Evolutionary conservation across 305 asterid species (phyloP).

Genomic region (Withania somnifera): DNA sequence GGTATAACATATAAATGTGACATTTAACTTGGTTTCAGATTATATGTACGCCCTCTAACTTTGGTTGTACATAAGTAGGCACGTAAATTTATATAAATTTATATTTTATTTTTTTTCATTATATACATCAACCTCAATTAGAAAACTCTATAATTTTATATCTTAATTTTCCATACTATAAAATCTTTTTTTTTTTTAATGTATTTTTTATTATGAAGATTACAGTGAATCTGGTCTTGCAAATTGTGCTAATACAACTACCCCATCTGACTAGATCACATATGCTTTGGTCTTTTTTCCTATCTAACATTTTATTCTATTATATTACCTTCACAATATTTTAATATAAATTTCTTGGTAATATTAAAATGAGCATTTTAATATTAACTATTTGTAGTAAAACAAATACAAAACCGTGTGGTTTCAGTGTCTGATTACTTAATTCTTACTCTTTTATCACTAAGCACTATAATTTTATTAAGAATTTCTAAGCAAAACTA

Average conservation of each 20-base stretch:
- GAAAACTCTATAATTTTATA: not conserved
- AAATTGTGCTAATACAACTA: not conserved
- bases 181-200: not conserved
- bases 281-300: not conserved
- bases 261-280: not conserved
- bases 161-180: not conserved
- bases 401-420: not conserved
- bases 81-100: too few relatives aligned
- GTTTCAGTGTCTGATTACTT: not conserved
- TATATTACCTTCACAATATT: not conserved
- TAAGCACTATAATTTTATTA: not conserved
- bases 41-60: too few relatives aligned
- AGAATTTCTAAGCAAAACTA: not conserved
- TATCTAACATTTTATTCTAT: not conserved
- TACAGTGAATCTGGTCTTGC: constrained; percentile 17
- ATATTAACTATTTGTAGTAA: not conserved
- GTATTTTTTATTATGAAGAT: not conserved
- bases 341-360: not conserved
- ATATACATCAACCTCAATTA: not conserved
- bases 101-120: too few relatives aligned
- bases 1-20: not conserved
- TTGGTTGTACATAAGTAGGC: too few relatives aligned
- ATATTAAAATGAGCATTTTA: not conserved
- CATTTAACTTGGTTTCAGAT: too few relatives aligned
- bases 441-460: not conserved